phyloP scores from a whole-genome alignment of 2,329 filamentous ascomycete species.

The Coccinonectria pachysandricola region DNA sequence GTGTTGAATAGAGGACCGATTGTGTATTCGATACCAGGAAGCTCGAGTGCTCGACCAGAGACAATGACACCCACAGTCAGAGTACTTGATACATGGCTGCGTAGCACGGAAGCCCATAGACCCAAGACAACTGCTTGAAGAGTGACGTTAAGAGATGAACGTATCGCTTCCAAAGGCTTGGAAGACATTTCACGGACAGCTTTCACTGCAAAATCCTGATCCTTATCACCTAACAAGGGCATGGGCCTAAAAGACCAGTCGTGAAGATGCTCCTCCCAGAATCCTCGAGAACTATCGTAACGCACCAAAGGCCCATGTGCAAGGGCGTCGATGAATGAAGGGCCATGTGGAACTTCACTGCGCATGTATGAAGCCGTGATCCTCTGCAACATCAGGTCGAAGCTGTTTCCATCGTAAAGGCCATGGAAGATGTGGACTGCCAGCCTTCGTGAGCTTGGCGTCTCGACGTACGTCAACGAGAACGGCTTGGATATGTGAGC shows the following conservation, averaged over 20 bases:
- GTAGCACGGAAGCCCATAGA: constrained; percentile 57
- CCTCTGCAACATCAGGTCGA: constrained; percentile 54
- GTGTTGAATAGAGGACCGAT: constrained; percentile 89
- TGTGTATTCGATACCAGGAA: constrained; percentile 53
- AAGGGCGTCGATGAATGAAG: constrained; percentile 56
- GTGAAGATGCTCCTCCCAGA: constrained; percentile 56
- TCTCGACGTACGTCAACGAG: constrained; percentile 28
- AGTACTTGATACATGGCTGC: constrained; percentile 34
- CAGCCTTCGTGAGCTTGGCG: constrained; percentile 37
- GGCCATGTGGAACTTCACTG: constrained; percentile 23
- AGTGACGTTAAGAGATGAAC: constrained; percentile 56
- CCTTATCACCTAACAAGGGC: constrained; percentile 3
- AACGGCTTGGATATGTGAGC: constrained; percentile 9
- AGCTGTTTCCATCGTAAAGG: constrained; percentile 75
- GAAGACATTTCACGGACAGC: constrained; percentile 25
- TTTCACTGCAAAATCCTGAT: constrained; percentile 2
- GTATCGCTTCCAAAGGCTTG: constrained; percentile 36
- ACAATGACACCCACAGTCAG: constrained; percentile 63
- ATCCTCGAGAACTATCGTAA: constrained; percentile 33
- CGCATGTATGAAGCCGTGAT: constrained; percentile 28
- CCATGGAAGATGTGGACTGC: constrained; percentile 71
- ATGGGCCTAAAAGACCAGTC: constrained; percentile 15
- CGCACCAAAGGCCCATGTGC: constrained; percentile 56
- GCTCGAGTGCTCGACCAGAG: constrained; percentile 64
- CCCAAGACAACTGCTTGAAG: constrained; percentile 72